Percentiles rank a stretch among this genome's conserved stretches.
Evolutionary conservation across 306 rosid species (phyloP).

Genomic region (Astragalus membranaceus): DNA sequence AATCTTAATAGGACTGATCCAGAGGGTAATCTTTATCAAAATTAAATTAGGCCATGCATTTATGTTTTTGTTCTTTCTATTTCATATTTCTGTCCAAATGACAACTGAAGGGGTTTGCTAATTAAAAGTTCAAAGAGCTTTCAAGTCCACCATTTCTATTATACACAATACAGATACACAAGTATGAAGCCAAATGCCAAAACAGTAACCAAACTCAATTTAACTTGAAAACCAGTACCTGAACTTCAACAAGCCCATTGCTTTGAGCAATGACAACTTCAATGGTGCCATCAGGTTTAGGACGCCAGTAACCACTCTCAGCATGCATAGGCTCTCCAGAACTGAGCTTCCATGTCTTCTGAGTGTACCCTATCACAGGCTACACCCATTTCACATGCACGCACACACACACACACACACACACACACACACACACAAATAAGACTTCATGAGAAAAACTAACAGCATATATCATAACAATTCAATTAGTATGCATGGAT

Average conservation of each 20-base stretch:
- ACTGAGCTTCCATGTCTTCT: slow-evolving; percentile 75
- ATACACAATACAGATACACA: not conserved
- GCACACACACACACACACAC: too few species aligned
- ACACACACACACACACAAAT: not conserved
- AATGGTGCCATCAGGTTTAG: slow-evolving; percentile 64
- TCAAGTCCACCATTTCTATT: not conserved
- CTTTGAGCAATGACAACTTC: slow-evolving; percentile 85
- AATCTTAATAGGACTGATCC: too few species aligned
- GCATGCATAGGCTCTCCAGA: slow-evolving; percentile 86
- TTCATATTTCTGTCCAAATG: too few species aligned
- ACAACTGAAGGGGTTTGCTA: too few species aligned
- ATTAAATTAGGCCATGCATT: too few species aligned
- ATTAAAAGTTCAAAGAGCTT: not conserved
- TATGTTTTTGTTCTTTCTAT: too few species aligned
- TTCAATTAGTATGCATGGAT: too few species aligned
- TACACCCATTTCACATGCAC: slow-evolving; percentile 39
- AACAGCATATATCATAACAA: not conserved
- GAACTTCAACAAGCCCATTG: slow-evolving; percentile 85
- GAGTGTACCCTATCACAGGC: slow-evolving; percentile 70
- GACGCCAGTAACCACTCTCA: slow-evolving; percentile 87
- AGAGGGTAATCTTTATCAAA: too few species aligned
- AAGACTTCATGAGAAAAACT: not conserved
- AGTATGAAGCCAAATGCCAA: not conserved
- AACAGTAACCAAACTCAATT: not conserved
- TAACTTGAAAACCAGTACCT: slow-evolving; percentile 34